Evolutionary conservation across 352 stramenopile genomes (phyloP), one percentile per base, ranked within the genome.

Genomic region (Aphanomyces astaci): DNA sequence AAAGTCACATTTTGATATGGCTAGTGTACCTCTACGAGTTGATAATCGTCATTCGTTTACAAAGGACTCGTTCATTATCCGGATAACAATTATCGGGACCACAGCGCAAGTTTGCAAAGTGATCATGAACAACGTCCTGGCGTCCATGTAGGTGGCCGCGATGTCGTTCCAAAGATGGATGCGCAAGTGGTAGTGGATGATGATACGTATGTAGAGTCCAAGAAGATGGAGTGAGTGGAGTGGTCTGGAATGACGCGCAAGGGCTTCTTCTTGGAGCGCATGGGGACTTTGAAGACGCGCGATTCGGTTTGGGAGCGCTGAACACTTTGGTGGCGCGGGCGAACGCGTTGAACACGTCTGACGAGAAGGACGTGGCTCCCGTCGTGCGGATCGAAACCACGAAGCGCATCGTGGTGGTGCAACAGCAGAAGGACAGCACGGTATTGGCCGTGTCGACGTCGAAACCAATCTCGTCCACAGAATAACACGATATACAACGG

Each of bases 201-300:
- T 49, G 15, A 22, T 55, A 31, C 22, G 48, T 55, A 22, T 30
- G n/a, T 55, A 55, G 48, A 24, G 48, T 22, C 10, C n/a, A 30
- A 30, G n/a, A 55, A 55, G 48, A 55, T 55, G 48, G n/a, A 24
- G 10, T 55, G n/a, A 55, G 10, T 55, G 48, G 48, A 1, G 48
- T 55, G n/a, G 48, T 22, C 10, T 55, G 48, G 48, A 55, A 55
- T 22, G 48, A 55, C 48, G 48, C 48, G 48, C 48, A 55, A 24
- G 48, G 48, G 13, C 48, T 55, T 7, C 27, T 55, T 0, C 27
- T 55, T 10, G 48, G 48, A 25, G n/a, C 48, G n/a, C n/a, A 55
- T 31, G 48, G 48, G n/a, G 48, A 55, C n/a, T 55, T 55, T 55
- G 10, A 55, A 22, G 48, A 30, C 10, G 48, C 22, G 48, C 48